Percentiles rank a stretch among this genome's conserved stretches.
These are phyloP conservation scores for Pilaira anomala DNA, from an alignment of 192 early-diverging fungal genomes.

Conservation along the genomic window DNA sequence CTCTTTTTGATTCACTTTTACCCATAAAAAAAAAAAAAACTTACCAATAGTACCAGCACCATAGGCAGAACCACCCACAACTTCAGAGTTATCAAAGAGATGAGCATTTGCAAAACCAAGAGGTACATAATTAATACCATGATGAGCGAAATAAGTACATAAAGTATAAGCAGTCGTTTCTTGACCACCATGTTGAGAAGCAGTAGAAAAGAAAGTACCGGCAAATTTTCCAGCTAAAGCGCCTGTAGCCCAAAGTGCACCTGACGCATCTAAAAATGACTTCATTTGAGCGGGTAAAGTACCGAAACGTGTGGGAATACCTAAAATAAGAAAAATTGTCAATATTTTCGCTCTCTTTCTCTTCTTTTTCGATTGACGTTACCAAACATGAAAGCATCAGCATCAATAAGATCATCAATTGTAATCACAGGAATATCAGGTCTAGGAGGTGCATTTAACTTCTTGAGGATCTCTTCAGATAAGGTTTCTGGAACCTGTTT, in stretches of 20 bases:
- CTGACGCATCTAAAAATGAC: slow-evolving; percentile 40
- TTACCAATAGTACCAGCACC: slow-evolving; percentile 37
- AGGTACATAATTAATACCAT: slow-evolving; percentile 77
- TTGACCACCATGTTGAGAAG: slow-evolving; percentile 74
- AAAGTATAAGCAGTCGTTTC: slow-evolving; percentile 68
- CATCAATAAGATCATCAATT: slow-evolving; percentile 37
- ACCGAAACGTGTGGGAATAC: slow-evolving; percentile 66
- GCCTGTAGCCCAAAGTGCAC: slow-evolving; percentile 41
- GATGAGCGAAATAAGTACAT: slow-evolving; percentile 65
- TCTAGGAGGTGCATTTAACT: slow-evolving; percentile 50
- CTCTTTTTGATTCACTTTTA: too few relatives aligned
- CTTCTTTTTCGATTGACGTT: slow-evolving; percentile 2
- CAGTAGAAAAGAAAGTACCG: slow-evolving; percentile 74
- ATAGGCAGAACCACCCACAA: slow-evolving; percentile 23
- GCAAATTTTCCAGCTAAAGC: slow-evolving; percentile 69
- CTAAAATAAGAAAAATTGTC: slow-evolving; percentile 21
- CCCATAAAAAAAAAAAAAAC: too few relatives aligned
- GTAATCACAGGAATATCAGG: slow-evolving; percentile 44
- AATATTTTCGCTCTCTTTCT: not conserved
- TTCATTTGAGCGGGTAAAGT: slow-evolving; percentile 72
- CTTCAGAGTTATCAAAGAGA: slow-evolving; percentile 44
- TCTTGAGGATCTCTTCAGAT: slow-evolving; percentile 44
- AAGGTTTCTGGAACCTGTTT: slow-evolving; percentile 60
- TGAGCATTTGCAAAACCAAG: slow-evolving; percentile 53
- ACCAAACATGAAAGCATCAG: slow-evolving; percentile 62